These are phyloP conservation scores for Kluyveromyces sp. DNA, from an alignment of 1,139 yeast species.

Conservation along the genomic window DNA sequence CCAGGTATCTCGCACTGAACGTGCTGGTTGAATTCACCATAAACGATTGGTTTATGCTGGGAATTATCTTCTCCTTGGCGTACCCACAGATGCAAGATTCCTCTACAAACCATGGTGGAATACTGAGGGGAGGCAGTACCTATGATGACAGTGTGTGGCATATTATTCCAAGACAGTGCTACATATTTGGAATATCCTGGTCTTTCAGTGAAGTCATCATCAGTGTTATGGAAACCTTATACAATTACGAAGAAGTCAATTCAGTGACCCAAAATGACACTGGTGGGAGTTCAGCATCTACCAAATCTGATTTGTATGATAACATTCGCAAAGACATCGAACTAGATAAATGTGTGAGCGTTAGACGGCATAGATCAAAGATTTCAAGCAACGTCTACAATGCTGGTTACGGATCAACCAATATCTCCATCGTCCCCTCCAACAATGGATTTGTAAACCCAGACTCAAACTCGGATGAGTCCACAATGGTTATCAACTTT, in stretches of 20 bases:
- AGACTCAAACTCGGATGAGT: constrained; percentile 6
- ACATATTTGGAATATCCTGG: constrained; percentile 32
- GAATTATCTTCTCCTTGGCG: constrained; percentile 30
- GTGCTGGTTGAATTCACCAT: constrained; percentile 27
- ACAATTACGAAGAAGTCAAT: constrained; percentile 24
- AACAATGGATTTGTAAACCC: not conserved
- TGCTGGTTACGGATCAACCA: constrained; percentile 5
- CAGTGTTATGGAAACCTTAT: constrained; percentile 23
- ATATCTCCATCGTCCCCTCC: not conserved
- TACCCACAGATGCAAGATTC: constrained; percentile 31
- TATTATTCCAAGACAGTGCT: constrained; percentile 32
- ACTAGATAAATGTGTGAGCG: constrained; percentile 27
- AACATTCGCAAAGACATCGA: constrained; percentile 23
- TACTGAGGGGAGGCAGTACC: constrained; percentile 1
- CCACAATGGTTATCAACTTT: constrained; percentile 12
- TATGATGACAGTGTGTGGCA: constrained; percentile 23
- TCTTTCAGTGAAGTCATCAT: constrained; percentile 27
- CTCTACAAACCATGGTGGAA: constrained; percentile 1
- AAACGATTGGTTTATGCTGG: constrained; percentile 30
- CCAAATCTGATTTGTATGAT: constrained; percentile 7
- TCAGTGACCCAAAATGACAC: not conserved
- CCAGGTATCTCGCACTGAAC: constrained; percentile 18
- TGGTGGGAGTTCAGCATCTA: not conserved
- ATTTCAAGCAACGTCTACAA: constrained; percentile 30
- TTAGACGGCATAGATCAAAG: constrained; percentile 25